Conservation (phyloP, 805 yeast species). For the Spathaspora boniae region DNA sequence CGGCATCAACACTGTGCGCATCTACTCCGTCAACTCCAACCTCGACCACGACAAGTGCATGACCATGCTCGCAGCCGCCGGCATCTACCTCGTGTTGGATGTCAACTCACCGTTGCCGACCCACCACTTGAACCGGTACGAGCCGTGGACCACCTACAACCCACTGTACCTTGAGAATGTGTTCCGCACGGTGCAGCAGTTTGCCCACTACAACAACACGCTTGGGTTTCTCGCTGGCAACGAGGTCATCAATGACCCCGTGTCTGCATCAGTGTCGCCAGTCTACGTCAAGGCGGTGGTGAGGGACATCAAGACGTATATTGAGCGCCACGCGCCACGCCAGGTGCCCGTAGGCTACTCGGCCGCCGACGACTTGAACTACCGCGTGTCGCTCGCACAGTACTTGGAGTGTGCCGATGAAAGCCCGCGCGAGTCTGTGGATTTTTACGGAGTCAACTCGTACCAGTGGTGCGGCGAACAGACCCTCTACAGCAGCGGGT, state of each 20-base stretch:
- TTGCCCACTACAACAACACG: slow-evolving; percentile 82
- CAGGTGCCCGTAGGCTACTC: slow-evolving; percentile 89
- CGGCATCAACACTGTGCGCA: slow-evolving; percentile 83
- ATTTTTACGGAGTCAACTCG: slow-evolving; percentile 78
- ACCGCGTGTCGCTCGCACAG: slow-evolving; percentile 70
- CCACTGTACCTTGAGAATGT: slow-evolving; percentile 68
- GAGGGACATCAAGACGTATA: slow-evolving; percentile 76
- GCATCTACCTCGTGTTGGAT: slow-evolving; percentile 86
- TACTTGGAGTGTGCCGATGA: slow-evolving; percentile 74
- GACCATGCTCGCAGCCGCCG: slow-evolving; percentile 87
- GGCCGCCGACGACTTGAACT: slow-evolving; percentile 88
- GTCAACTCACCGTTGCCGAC: slow-evolving; percentile 81
- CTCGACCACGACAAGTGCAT: slow-evolving; percentile 85
- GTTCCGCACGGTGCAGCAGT: slow-evolving; percentile 75
- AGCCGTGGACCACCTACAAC: slow-evolving; percentile 89
- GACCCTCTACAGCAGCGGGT: slow-evolving; percentile 75
- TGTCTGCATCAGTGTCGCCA: slow-evolving; percentile 69
- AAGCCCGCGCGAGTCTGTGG: slow-evolving; percentile 53
- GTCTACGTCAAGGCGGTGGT: slow-evolving; percentile 72
- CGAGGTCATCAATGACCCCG: slow-evolving; percentile 79
- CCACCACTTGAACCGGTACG: slow-evolving; percentile 83
- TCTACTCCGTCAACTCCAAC: slow-evolving; percentile 81
- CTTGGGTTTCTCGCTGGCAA: slow-evolving; percentile 91
- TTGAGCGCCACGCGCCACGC: slow-evolving; percentile 56
- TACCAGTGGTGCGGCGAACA: slow-evolving; percentile 89